Evolutionary conservation across 2,329 filamentous ascomycete genomes (phyloP), one percentile per base, ranked within the genome.

Genomic region (Stylonectria norvegica): DNA sequence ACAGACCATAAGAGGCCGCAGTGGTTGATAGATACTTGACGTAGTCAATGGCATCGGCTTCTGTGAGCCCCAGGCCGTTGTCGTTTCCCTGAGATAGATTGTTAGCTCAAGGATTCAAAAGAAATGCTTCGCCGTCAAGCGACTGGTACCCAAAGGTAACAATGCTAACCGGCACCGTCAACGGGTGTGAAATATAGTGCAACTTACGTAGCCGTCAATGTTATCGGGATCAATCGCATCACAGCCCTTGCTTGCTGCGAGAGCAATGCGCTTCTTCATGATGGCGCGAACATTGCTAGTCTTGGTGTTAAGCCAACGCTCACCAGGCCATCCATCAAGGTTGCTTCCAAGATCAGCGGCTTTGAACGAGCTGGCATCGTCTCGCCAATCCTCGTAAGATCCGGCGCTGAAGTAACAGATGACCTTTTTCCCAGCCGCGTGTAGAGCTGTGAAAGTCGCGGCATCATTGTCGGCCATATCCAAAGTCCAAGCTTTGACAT

Each of bases 371-470:
- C 52, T 52, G 9, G 70, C 66, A 52, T 87, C 84, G 0, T 69
- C 61, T 2, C 83, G 71, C 66, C 73, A 78, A 23, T 78, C 59
- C 60, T 88, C 85, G 50, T 74, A 85, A 0, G 76, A 81, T 0
- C 85, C 84, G 0, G 81, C 83, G 28, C 78, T 83, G 64, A 88
- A 88, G 62, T 89, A 88, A 66, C 84, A 88, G 38, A 88, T 81
- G 29, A 86, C 75, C 39, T 75, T 79, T 50, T 77, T 76, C 4
- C 71, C 73, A 2, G 65, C 59, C 30, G 75, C 76, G 40, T 73
- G 67, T 59, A 83, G 77, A 5, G 80, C 65, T 41, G 80, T 71
- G 39, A 81, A 54, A 0, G 58, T 61, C 5, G 35, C 38, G 2
- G 43, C 40, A 10, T 48, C 23, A 39, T 63, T 79, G 53, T 83